phyloP scores from a whole-genome alignment of 441 rosid species.

The Aleurites moluccanus region DNA sequence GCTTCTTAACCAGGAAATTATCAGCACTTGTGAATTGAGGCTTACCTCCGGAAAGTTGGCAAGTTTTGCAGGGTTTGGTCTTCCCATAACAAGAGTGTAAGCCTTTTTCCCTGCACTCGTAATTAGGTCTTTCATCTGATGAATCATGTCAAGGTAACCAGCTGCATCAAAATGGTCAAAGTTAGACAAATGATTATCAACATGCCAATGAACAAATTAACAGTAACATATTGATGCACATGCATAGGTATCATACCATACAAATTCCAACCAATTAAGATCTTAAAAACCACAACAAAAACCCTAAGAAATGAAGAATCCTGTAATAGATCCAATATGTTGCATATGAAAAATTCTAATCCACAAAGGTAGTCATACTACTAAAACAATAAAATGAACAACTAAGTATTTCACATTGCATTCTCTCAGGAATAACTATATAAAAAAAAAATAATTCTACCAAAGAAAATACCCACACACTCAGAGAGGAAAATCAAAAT shows the following conservation, averaged over 20 bases:
- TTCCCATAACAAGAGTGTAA: constrained; percentile 88
- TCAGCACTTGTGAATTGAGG: constrained; percentile 7
- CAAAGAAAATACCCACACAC: background rate
- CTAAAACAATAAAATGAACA: background rate
- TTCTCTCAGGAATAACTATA: background rate
- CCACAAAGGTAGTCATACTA: background rate
- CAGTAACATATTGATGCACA: constrained; percentile 3
- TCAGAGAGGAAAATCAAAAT: background rate
- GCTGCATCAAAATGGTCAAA: constrained; percentile 50
- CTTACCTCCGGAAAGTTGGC: constrained; percentile 92
- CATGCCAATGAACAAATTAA: constrained; percentile 7
- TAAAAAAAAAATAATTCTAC: background rate
- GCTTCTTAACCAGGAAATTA: constrained; percentile 2
- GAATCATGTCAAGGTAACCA: constrained; percentile 87
- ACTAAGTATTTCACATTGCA: background rate
- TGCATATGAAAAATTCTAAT: background rate
- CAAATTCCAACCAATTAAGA: constrained; percentile 1
- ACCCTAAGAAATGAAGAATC: background rate
- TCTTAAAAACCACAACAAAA: background rate
- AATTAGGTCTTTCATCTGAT: constrained; percentile 76
- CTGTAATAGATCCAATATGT: too few species aligned
- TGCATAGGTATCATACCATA: background rate
- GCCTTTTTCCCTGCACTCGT: constrained; percentile 72
- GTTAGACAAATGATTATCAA: constrained; percentile 19
- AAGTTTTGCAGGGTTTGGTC: constrained; percentile 95